Percentiles rank a stretch among this genome's conserved stretches.
Conservation (phyloP, 169 alveolate genomes). For the Eimeria maxima region DNA sequence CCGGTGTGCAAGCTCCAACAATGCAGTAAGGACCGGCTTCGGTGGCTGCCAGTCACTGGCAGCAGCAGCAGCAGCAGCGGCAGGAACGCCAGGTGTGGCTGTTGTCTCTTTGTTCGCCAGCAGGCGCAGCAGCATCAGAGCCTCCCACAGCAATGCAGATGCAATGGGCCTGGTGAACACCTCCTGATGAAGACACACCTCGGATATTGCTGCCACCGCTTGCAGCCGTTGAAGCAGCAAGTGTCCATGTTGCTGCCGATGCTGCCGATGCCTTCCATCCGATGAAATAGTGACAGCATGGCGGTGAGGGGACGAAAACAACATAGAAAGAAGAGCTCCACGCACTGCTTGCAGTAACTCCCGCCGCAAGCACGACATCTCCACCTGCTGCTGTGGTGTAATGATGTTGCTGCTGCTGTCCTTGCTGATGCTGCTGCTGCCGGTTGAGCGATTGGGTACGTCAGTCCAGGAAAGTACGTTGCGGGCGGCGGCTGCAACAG, state of each 20-base stretch:
- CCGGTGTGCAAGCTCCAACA: constrained; percentile 42
- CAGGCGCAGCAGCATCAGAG: constrained; percentile 15
- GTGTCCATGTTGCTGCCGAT: constrained; percentile 16
- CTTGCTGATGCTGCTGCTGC: constrained; percentile 47
- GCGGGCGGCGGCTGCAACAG: constrained; percentile 43
- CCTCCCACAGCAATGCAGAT: constrained; percentile 61
- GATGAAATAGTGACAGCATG: neutral
- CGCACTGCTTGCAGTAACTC: constrained; percentile 57
- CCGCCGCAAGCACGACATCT: constrained; percentile 58
- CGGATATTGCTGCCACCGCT: constrained; percentile 17
- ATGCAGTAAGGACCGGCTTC: neutral
- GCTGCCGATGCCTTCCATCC: neutral
- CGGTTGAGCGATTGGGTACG: neutral
- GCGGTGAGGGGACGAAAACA: neutral
- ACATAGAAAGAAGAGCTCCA: constrained; percentile 4
- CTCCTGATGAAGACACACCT: constrained; percentile 59
- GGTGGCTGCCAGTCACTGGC: constrained; percentile 15
- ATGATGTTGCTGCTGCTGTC: constrained; percentile 3
- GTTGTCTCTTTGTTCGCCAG: neutral
- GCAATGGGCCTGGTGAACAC: constrained; percentile 50
- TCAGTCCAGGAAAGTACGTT: constrained; percentile 41
- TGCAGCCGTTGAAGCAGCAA: constrained; percentile 47
- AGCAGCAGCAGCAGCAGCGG: neutral
- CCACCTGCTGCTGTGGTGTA: constrained; percentile 44
- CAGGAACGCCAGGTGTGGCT: neutral